Percentiles rank a stretch among this genome's conserved stretches.
Conservation (phyloP, 768 basidiomycete genomes). For the Glaciozyma antarctica region DNA sequence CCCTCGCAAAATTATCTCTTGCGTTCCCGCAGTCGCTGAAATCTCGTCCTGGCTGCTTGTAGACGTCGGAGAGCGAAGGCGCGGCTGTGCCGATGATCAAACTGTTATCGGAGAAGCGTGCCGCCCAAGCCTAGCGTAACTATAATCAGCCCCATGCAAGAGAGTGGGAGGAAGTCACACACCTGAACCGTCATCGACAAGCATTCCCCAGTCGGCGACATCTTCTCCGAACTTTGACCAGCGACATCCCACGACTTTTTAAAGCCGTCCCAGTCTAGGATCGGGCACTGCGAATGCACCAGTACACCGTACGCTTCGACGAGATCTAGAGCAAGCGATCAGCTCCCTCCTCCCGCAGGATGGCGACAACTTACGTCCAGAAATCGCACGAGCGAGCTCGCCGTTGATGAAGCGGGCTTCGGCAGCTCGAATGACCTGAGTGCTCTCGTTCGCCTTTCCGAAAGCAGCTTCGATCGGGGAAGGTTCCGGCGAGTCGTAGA, state of each 20-base stretch:
- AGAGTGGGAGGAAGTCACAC: not conserved
- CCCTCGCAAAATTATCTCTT: conserved; percentile 10
- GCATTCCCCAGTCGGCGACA: conserved; percentile 16
- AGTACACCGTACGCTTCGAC: not conserved
- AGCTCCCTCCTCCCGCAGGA: not conserved
- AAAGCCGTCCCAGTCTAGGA: conserved; percentile 17
- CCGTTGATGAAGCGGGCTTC: not conserved
- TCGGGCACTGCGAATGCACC: conserved; percentile 17
- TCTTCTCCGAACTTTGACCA: not conserved
- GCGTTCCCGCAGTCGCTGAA: conserved; percentile 15
- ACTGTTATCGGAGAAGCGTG: conserved; percentile 8
- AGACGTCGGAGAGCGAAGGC: conserved; percentile 3
- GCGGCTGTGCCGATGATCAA: conserved; percentile 10
- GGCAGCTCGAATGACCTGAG: not conserved
- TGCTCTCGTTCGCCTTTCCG: no score
- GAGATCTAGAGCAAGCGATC: not conserved
- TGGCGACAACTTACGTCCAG: not conserved
- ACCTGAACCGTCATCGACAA: conserved; percentile 1
- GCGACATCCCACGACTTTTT: conserved; percentile 5
- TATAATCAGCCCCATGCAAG: no score
- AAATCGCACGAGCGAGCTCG: not conserved
- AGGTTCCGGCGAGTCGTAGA: not conserved
- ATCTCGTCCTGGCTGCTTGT: not conserved
- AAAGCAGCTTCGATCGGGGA: not conserved
- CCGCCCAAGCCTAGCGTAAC: conserved; percentile 19